Evolutionary conservation across 176 grass and related monocot genomes (phyloP), one percentile per base, ranked within the genome.

Genomic region (Triticum urartu): DNA sequence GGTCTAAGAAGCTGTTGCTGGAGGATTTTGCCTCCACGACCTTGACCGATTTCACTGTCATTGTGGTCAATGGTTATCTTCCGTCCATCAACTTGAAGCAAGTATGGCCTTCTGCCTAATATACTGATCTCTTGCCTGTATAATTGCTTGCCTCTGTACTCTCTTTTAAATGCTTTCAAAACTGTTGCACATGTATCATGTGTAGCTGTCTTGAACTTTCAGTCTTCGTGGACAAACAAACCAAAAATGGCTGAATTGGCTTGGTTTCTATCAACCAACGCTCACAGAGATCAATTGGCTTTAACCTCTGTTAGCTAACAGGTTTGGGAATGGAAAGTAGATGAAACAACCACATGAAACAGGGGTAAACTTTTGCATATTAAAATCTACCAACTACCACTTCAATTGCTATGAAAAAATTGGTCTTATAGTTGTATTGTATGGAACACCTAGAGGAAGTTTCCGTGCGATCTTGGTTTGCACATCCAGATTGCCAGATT

Each of bases 1-100:
- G 95, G 64, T 98, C 95, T 18, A 98, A 98, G 84, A 98, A 95
- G 75, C 36, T 79, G 17, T 63, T 86, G 76, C 84, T 86, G 7
- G 91, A 98, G 87, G 91, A 98, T 90, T 98, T 98, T 60, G 93
- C 93, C 50, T 97, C 92, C 45, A 92, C 83, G 0, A 81, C 93
- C 25, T 85, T 98, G 81, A 94, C 83, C 75, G 84, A 91, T 86
- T 92, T 78, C 75, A 91, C 83, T 75, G 89, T 98, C 24, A 38
- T 98, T 54, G 96, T 95, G 71, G 80, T 98, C 59, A 98, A 98
- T 90, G 96, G 96, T 5, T 95, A 95, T 78, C 96, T 98, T 72
- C 88, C 93, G 2, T 91, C 93, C 59, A 63, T 94, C 59, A 98
- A 94, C 67, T 82, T 94, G 88, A 98, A 95, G 78, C 96, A 98